Evolutionary conservation across 2,329 filamentous ascomycete genomes (phyloP).

Genomic region (Davidsoniella eucalypti): DNA sequence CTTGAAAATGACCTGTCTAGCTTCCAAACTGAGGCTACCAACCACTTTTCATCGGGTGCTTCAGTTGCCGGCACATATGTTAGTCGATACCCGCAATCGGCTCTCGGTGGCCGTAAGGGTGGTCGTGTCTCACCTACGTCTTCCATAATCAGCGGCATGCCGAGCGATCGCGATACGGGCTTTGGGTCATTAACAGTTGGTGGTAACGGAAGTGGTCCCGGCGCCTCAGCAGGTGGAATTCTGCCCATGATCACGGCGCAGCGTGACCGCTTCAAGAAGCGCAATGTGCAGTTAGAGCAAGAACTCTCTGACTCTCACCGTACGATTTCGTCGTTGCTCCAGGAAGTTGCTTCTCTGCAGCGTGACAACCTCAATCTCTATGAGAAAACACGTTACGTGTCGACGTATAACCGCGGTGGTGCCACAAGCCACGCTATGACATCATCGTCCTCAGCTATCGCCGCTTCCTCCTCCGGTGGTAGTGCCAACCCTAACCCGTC

Average conservation of each 20-base stretch:
- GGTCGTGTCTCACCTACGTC: conserved; percentile 75
- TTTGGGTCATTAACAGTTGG: conserved; percentile 28
- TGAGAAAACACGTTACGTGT: conserved; percentile 94
- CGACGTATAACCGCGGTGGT: conserved; percentile 63
- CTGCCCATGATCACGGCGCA: conserved; percentile 97
- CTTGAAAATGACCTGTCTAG: conserved; percentile 82
- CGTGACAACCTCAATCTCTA: conserved; percentile 94
- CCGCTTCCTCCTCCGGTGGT: conserved; percentile 28
- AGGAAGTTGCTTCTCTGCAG: conserved; percentile 81
- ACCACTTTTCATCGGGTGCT: conserved; percentile 64
- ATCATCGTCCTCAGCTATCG: conserved; percentile 47
- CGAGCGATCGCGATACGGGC: conserved; percentile 40
- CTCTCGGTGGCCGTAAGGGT: conserved; percentile 44
- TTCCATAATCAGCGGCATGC: conserved; percentile 82
- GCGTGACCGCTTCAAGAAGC: conserved; percentile 94
- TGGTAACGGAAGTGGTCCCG: conserved; percentile 31
- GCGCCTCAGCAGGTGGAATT: conserved; percentile 46
- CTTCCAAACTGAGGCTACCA: conserved; percentile 70
- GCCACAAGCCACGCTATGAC: conserved; percentile 27
- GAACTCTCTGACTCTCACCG: conserved; percentile 75
- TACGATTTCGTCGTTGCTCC: conserved; percentile 68
- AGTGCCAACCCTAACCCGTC: conserved; percentile 54
- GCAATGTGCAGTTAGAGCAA: conserved; percentile 76
- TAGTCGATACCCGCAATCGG: conserved; percentile 55
- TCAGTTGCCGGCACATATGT: conserved; percentile 87